Percentiles rank a stretch among this genome's conserved stretches.
Conservation (phyloP, 176 grass and related monocot genomes). For the Oryza punctata region DNA sequence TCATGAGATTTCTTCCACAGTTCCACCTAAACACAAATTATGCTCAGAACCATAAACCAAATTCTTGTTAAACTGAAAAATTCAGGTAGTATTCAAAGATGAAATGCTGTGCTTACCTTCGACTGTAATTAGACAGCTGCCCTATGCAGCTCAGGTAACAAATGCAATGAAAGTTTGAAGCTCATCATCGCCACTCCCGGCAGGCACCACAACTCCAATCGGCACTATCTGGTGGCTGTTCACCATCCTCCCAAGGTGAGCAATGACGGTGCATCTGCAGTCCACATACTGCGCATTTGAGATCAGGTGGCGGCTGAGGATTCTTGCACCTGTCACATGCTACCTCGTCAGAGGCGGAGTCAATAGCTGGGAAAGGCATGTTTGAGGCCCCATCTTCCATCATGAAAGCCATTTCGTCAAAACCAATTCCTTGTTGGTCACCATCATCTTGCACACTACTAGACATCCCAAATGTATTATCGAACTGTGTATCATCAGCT, state of each 20-base stretch:
- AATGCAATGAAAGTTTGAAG: constrained; percentile 20
- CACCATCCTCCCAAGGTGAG: constrained; percentile 63
- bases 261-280: constrained; percentile 59
- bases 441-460: constrained; percentile 35
- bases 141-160: not conserved
- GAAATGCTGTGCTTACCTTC: constrained; percentile 30
- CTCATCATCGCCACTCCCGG: constrained; percentile 53
- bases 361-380: constrained; percentile 29
- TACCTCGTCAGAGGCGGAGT: constrained; percentile 8
- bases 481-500: constrained; percentile 57
- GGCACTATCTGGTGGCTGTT: constrained; percentile 14
- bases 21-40: constrained; percentile 29
- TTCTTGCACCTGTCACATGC: constrained; percentile 61
- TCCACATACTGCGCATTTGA: constrained; percentile 59
- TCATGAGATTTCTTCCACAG: not conserved
- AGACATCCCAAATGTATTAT: constrained; percentile 53
- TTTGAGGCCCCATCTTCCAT: constrained; percentile 43
- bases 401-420: constrained; percentile 41
- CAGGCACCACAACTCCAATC: constrained; percentile 76
- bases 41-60: constrained; percentile 22
- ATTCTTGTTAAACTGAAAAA: not conserved
- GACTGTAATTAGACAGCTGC: constrained; percentile 6
- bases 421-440: constrained; percentile 44
- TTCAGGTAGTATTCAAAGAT: not conserved
- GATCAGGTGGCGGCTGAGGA: constrained; percentile 54